Percentiles rank a stretch among this genome's conserved stretches.
phyloP scores from a whole-genome alignment of 2,329 filamentous ascomycete genomes.

The Fusarium beomiforme region DNA sequence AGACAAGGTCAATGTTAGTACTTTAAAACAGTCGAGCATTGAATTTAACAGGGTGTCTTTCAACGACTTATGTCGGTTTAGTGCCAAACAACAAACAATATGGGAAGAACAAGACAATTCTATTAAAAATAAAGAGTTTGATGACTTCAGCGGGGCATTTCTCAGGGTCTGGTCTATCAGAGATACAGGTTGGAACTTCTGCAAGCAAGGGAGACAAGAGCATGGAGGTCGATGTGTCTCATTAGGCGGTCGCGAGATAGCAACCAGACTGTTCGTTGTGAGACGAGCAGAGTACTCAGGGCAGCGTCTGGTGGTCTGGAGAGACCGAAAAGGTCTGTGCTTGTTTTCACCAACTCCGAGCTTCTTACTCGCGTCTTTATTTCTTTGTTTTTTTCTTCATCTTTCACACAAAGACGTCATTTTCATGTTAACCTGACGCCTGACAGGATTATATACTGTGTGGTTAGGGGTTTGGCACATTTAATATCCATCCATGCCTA shows the following conservation, averaged over 20 bases:
- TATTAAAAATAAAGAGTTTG: neutral
- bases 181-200: neutral
- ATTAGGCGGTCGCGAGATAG: neutral
- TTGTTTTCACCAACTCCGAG: neutral
- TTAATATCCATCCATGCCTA: neutral
- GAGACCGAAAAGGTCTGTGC: constrained; percentile 7
- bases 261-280: neutral
- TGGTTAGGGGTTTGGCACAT: neutral
- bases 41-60: constrained; percentile 25
- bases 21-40: neutral
- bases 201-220: constrained; percentile 23
- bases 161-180: constrained; percentile 7
- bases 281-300: neutral
- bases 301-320: neutral
- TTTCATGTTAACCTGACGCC: constrained; percentile 20
- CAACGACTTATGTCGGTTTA: neutral
- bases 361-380: neutral
- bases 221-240: constrained; percentile 19
- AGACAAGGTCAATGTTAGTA: constrained; percentile 14
- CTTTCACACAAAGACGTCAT: constrained; percentile 14
- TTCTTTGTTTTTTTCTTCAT: neutral
- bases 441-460: constrained; percentile 12
- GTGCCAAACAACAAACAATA: constrained; percentile 9
- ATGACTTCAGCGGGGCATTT: neutral
- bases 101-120: neutral